These are phyloP conservation scores for Trebouxia sp. DNA, from an alignment of 139 green algal genomes.

Conservation along the genomic window DNA sequence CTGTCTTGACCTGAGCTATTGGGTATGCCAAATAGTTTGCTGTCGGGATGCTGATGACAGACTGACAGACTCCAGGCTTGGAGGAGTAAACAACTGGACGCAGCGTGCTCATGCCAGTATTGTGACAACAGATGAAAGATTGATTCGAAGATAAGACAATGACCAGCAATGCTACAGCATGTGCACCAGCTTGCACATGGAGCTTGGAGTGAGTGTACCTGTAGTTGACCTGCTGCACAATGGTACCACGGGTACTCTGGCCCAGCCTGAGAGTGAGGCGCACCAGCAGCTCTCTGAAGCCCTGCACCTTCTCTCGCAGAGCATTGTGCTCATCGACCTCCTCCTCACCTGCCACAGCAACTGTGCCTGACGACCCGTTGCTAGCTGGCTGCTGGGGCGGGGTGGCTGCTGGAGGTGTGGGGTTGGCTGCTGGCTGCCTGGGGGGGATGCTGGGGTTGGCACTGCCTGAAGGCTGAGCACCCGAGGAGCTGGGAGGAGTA, in stretches of 20 bases:
- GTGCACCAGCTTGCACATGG: too few species aligned
- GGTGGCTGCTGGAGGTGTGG: background rate
- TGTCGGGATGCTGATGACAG: too few species aligned
- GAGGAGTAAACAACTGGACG: too few species aligned
- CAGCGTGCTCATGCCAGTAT: too few species aligned
- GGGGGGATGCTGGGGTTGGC: background rate
- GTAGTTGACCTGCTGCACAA: constrained; percentile 68
- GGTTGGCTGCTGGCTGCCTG: background rate
- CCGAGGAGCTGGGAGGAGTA: too few species aligned
- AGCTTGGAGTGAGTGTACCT: constrained; percentile 24
- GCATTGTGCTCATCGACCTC: constrained; percentile 29
- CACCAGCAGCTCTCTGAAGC: constrained; percentile 66
- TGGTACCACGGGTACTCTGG: constrained; percentile 39
- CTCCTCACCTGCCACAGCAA: constrained; percentile 5
- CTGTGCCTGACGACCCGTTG: background rate
- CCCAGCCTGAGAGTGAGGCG: constrained; percentile 59
- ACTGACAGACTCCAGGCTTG: too few species aligned
- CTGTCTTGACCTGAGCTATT: too few species aligned
- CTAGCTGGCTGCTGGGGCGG: background rate
- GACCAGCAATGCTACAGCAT: too few species aligned
- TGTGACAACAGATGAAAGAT: too few species aligned
- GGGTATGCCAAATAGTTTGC: too few species aligned
- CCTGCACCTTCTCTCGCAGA: constrained; percentile 41
- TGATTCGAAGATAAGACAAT: too few species aligned
- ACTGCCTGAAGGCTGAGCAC: background rate